Base-by-base conservation (phyloP, 805 yeast genomes). In the Wickerhamomyces bisporus region DNA sequence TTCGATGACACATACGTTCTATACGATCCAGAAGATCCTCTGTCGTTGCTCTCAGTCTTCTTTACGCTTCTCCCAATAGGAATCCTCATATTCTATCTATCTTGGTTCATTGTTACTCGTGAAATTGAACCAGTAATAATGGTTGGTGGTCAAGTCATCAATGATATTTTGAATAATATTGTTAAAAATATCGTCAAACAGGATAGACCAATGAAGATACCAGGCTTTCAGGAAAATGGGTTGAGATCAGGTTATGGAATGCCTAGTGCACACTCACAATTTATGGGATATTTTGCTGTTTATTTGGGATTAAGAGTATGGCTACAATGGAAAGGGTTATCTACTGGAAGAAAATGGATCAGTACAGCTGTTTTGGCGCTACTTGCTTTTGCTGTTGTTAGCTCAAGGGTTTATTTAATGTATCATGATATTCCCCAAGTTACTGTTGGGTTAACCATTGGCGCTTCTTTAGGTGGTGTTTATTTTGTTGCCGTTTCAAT, bases 211-310 rank as follows among this genome's bases (percentile, higher is more conserved):
- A 47, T 50, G n/a, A 44, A 45, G 20, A 58, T 66, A 34, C 60
- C 57, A 6, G 60, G 60, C 6, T 55, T 65, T 32, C 68, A 64
- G 34, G 57, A 55, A 31, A 57, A 56, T 29, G 58, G 77, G 49
- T 19, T 70, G 31, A 60, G 76, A 41, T 70, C 83, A 45, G 79
- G 83, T 1, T 88, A 81, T 57, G 98, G 98, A 0, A 91, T 91
- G 97, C 98, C 98, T 0, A 79, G 89, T 37, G 96, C 98, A 1
- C 98, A 91, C 61, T 79, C 96, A 0, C 98, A 91, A 62, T 93
- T 89, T 60, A 84, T 91, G 88, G 94, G 95, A 2, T 93, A 79
- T 56, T 79, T 83, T 45, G 71, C 77, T n/a, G 65, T 72, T 7
- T 84, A 79, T 54, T 64, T 71, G 43, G 49, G 68, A 3, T 66